These are phyloP conservation scores for Globisporangium polare DNA, from an alignment of 352 stramenopile species.

Conservation along the genomic window DNA sequence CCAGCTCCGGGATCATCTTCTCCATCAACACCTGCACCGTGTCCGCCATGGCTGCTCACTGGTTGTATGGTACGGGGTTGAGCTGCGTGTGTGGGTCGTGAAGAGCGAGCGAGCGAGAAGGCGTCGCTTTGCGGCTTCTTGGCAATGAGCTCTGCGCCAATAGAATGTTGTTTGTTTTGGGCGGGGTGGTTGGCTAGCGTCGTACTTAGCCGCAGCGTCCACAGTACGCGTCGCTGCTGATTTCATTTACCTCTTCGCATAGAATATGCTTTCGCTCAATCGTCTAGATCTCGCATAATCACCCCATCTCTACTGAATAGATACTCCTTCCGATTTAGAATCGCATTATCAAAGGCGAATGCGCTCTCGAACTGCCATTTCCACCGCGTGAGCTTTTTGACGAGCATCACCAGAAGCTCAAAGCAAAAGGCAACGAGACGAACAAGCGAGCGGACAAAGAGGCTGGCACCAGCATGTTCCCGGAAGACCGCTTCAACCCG, in stretches of 20 bases:
- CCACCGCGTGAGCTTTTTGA: slow-evolving; percentile 4
- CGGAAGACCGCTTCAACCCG: slow-evolving; percentile 78
- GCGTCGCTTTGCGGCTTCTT: slow-evolving; percentile 5
- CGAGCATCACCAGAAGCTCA: slow-evolving; percentile 4
- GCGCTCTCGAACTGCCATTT: background rate
- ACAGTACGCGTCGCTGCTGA: background rate
- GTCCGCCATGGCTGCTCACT: slow-evolving; percentile 81
- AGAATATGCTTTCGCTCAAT: no score
- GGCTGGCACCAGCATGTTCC: slow-evolving; percentile 45
- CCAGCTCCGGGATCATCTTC: slow-evolving; percentile 93
- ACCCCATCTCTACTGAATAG: no score
- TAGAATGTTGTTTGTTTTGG: slow-evolving; percentile 4
- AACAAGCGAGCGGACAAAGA: background rate
- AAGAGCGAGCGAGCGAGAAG: background rate
- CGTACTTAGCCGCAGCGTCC: slow-evolving; percentile 10
- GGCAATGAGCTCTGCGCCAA: slow-evolving; percentile 15
- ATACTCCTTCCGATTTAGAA: background rate
- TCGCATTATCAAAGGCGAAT: background rate
- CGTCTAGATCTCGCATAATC: no score
- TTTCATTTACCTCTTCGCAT: background rate
- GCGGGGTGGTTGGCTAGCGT: slow-evolving; percentile 6
- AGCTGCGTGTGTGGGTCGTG: slow-evolving; percentile 1
- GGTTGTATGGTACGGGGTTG: background rate
- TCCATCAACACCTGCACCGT: slow-evolving; percentile 92
- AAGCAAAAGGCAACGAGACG: background rate